A percentile compares a stretch with the other conserved stretches of the same genome.
Conservation (phyloP, 1,139 yeast species). For the Spencermartinsiella ligniputridi region DNA sequence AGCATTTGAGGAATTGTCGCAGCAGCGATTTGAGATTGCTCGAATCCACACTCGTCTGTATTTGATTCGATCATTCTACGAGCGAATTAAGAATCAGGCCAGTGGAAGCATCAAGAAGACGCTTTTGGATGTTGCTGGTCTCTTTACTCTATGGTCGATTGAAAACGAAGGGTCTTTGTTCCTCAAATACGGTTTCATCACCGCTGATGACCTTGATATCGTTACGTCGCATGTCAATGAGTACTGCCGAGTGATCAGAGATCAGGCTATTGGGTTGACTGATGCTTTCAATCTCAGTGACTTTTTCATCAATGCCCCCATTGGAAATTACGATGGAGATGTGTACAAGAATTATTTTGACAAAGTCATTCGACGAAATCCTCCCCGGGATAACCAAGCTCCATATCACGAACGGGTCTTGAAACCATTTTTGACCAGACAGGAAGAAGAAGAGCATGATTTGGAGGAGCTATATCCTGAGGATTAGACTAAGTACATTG, state of each 20-base stretch:
- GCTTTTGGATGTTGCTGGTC: constrained; percentile 46
- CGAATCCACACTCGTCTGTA: constrained; percentile 40
- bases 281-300: constrained; percentile 87
- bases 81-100: constrained; percentile 28
- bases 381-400: constrained; percentile 32
- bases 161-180: constrained; percentile 76
- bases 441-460: constrained; percentile 17
- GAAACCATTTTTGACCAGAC: constrained; percentile 40
- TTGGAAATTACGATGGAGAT: constrained; percentile 83
- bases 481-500: too few species aligned
- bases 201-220: constrained; percentile 32
- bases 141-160: constrained; percentile 67
- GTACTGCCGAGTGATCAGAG: constrained; percentile 43
- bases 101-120: constrained; percentile 33
- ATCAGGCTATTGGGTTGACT: constrained; percentile 75
- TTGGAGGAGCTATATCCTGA: constrained; percentile 12
- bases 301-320: constrained; percentile 77
- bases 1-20: constrained; percentile 42
- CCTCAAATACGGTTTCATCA: constrained; percentile 57
- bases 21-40: constrained; percentile 42
- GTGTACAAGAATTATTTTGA: constrained; percentile 69
- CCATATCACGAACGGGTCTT: constrained; percentile 37
- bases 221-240: constrained; percentile 35
- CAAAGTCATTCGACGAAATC: constrained; percentile 37
- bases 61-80: constrained; percentile 36